Conservation (phyloP, 257 asterid genomes). For the Craterostigma plantagineum region DNA sequence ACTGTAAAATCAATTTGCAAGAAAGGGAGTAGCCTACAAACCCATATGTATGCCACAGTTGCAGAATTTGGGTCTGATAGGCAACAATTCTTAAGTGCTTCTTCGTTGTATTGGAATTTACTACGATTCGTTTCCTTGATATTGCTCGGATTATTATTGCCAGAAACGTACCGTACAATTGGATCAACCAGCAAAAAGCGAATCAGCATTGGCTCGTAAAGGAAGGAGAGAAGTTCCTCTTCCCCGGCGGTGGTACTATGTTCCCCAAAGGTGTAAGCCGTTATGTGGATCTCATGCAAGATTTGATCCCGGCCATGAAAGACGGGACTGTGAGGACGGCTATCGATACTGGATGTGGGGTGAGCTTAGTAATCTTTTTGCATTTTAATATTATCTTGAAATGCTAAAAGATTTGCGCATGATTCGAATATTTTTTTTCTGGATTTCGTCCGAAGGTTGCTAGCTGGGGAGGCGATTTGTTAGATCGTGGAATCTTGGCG, state of each 20-base stretch:
- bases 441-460: constrained; percentile 42
- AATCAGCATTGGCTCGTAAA: constrained; percentile 94
- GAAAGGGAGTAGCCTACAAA: no score
- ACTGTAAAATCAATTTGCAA: no score
- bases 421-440: background rate
- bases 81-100: no score
- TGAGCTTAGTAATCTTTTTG: constrained; percentile 16
- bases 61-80: no score
- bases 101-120: no score
- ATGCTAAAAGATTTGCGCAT: background rate
- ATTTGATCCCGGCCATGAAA: constrained; percentile 81
- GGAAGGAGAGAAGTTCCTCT: constrained; percentile 86
- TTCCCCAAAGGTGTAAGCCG: constrained; percentile 82
- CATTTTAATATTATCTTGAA: background rate
- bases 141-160: constrained; percentile 1
- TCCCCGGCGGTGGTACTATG: constrained; percentile 99
- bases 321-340: constrained; percentile 88
- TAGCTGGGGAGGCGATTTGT: constrained; percentile 97
- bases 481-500: constrained; percentile 74
- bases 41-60: no score
- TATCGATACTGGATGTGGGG: constrained; percentile 99
- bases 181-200: constrained; percentile 91
- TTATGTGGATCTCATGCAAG: constrained; percentile 73
- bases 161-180: constrained; percentile 94
- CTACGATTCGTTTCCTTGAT: constrained; percentile 5